Evolutionary conservation across 2,329 filamentous ascomycete genomes (phyloP).

Genomic region (Geosmithia putterillii): DNA sequence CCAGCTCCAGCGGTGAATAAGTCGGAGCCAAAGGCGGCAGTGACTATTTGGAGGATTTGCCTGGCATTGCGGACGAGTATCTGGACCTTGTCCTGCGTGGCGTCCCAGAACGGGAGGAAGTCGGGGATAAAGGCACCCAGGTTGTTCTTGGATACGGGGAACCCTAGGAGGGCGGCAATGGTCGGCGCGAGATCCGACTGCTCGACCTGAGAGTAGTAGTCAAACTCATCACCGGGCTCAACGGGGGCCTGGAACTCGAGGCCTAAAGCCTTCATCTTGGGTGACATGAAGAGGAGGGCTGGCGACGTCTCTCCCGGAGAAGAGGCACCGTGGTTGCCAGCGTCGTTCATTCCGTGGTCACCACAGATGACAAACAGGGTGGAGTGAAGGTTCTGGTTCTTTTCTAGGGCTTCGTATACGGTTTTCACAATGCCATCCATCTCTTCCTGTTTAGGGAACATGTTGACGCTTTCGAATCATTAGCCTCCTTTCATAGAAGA

Average conservation of each 20-base stretch:
- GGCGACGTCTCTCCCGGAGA: constrained; percentile 90
- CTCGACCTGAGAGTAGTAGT: constrained; percentile 76
- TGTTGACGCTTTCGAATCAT: constrained; percentile 52
- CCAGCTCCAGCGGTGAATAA: constrained; percentile 24
- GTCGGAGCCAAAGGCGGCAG: constrained; percentile 51
- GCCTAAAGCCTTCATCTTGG: constrained; percentile 55
- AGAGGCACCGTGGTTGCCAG: constrained; percentile 91
- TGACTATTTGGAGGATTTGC: constrained; percentile 69
- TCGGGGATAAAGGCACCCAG: constrained; percentile 74
- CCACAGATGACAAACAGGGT: constrained; percentile 80
- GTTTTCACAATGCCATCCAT: constrained; percentile 76
- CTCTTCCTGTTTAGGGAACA: constrained; percentile 84
- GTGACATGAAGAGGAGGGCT: constrained; percentile 81
- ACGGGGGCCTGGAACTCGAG: constrained; percentile 36
- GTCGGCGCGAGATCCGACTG: constrained; percentile 92
- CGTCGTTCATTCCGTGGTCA: constrained; percentile 99
- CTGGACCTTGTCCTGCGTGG: constrained; percentile 41
- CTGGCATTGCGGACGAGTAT: constrained; percentile 66
- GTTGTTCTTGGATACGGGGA: constrained; percentile 83
- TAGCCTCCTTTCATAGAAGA: not conserved
- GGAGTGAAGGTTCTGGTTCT: constrained; percentile 56
- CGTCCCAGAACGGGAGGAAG: constrained; percentile 63
- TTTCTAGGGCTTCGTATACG: constrained; percentile 67
- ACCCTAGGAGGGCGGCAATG: constrained; percentile 71
- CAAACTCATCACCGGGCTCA: constrained; percentile 54